Evolutionary conservation across 1,284 basidiomycete genomes (phyloP), one percentile per base, ranked within the genome.

Genomic region (Ganoderma lingzhi): DNA sequence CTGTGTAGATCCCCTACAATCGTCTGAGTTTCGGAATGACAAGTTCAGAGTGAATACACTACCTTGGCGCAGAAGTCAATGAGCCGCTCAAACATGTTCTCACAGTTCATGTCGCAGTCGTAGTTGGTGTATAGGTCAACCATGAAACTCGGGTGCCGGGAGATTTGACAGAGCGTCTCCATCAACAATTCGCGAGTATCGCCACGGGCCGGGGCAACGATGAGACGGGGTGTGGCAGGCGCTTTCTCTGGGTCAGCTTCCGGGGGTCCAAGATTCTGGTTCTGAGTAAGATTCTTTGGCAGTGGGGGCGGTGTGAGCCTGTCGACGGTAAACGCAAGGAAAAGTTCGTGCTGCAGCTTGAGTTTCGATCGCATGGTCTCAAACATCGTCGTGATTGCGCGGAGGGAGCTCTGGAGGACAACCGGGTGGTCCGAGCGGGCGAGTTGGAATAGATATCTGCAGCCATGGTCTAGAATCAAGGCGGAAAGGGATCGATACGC

Each of bases 321-420:
- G 78, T 98, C 97, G 70, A 99, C 92, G 30, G 95, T 92, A 81
- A 98, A 99, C 2, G 96, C 91, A 39, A 99, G 83, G 82, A 97
- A 98, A 17, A 99, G 88, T 79, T 99, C 98, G 77, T 96, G 93
- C 78, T 99, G 98, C n/a, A 97, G 86, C 82, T 99, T 99, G 66
- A 99, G 85, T 76, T 96, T 89, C 62, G 87, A 86, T 6, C 94
- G 89, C 89, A 97, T 93, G 3, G 94, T 94, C 72, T 96, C 93
- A 76, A 99, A 93, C 73, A 99, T 87, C 5, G 94, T 94, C 5
- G 93, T 91, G 68, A 96, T 95, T 0, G 95, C 92, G 35, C 97
- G 93, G 48, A 99, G 84, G 39, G 95, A 89, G 65, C 90, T 85
- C 51, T 95, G 90, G 12, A 99, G 87, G 55, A 99, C 88, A 59